phyloP scores from a whole-genome alignment of 2,329 filamentous ascomycete genomes.

The Pseudocercospora pini-densiflorae region DNA sequence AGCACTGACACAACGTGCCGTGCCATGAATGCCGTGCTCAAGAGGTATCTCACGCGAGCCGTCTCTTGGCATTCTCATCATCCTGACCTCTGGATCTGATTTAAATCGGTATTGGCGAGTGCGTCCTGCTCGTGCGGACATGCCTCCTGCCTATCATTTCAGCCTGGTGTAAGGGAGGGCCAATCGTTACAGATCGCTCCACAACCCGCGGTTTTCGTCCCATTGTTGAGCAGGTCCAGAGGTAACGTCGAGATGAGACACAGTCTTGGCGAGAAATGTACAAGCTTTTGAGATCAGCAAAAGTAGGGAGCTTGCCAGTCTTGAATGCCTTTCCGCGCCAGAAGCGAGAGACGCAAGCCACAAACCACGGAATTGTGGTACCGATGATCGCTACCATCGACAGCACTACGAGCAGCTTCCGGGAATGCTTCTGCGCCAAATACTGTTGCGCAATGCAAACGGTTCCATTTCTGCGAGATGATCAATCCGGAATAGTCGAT shows the following conservation, averaged over 20 bases:
- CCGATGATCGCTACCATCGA: background rate
- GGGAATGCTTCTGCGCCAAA: background rate
- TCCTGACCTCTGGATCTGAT: background rate
- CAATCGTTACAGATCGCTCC: background rate
- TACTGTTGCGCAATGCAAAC: background rate
- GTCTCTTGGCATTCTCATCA: background rate
- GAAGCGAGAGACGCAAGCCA: background rate
- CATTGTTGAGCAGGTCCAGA: background rate
- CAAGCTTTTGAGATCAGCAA: background rate
- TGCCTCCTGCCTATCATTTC: background rate
- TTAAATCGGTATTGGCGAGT: background rate
- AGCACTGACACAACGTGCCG: background rate
- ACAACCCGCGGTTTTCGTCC: background rate
- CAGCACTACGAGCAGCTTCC: background rate
- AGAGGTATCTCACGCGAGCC: background rate
- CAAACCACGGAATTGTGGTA: background rate
- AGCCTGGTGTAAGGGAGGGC: background rate
- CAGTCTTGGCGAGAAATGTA: background rate
- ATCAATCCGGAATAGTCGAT: background rate
- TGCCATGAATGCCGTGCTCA: background rate
- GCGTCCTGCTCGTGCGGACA: background rate
- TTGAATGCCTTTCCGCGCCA: background rate
- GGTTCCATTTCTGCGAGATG: background rate
- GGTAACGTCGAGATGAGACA: background rate
- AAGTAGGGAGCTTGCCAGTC: background rate